phyloP scores from a whole-genome alignment of 495 filamentous ascomycete genomes.

The Penicillium tannophilum region DNA sequence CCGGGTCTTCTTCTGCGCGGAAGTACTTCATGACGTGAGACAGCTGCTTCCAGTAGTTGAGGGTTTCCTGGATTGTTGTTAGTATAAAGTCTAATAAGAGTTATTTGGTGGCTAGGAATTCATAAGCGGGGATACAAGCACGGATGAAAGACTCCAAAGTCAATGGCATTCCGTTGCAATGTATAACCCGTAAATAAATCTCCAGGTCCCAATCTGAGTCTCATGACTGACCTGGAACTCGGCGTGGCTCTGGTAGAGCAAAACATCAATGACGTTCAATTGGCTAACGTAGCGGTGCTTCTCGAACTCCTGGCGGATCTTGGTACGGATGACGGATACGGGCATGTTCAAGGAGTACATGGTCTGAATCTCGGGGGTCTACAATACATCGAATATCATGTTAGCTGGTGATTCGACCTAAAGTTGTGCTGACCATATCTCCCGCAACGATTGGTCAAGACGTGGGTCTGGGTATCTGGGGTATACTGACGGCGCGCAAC shows the following conservation, averaged over 20 bases:
- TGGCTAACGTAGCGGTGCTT: conserved; percentile 91
- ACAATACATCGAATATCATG: conserved; percentile 17
- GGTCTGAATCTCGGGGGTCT: conserved; percentile 94
- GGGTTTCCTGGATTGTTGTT: conserved; percentile 69
- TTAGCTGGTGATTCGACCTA: conserved; percentile 16
- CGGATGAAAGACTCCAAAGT: not conserved
- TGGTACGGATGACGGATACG: conserved; percentile 84
- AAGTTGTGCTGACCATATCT: conserved; percentile 6
- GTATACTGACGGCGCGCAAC: conserved; percentile 80
- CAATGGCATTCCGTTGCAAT: not conserved
- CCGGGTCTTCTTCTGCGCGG: conserved; percentile 81
- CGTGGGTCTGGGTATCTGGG: conserved; percentile 11
- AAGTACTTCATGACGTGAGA: conserved; percentile 98
- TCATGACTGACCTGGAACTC: conserved; percentile 76
- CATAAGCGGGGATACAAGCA: not conserved
- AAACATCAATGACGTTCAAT: conserved; percentile 80
- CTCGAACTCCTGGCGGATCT: conserved; percentile 97
- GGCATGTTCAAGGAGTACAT: conserved; percentile 94
- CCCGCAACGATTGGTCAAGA: conserved; percentile 9
- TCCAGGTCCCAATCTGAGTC: not conserved
- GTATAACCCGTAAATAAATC: not conserved
- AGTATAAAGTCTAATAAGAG: not conserved
- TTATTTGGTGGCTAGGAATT: not conserved
- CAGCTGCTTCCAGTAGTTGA: conserved; percentile 99
- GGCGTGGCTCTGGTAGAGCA: conserved; percentile 81